A percentile compares a stretch with the other conserved stretches of the same genome.
Evolutionary conservation across 176 grass and related monocot species (phyloP).

Genomic region (Carex kokanica): DNA sequence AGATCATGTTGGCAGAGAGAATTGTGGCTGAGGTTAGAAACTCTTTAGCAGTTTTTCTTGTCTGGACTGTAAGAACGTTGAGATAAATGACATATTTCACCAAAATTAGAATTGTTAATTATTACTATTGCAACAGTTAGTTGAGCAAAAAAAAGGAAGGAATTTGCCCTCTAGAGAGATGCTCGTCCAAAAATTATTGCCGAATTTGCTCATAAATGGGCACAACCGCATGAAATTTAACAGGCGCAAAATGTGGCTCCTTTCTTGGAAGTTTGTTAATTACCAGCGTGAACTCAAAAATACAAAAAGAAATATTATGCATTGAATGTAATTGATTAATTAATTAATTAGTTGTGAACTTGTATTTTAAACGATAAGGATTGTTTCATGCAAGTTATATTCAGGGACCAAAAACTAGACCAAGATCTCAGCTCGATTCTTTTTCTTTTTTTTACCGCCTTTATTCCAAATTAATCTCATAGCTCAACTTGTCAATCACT

Average conservation of each 20-base stretch:
- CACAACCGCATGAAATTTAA: not conserved
- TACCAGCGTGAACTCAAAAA: not conserved
- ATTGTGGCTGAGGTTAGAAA: constrained; percentile 7
- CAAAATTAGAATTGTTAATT: constrained; percentile 11
- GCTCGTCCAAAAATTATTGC: not conserved
- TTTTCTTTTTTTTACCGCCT: too few species aligned
- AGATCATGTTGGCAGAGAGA: not conserved
- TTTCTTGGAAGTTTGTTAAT: not conserved
- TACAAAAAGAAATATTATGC: not conserved
- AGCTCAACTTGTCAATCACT: too few species aligned
- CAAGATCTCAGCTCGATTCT: not conserved
- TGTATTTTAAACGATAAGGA: not conserved
- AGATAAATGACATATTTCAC: not conserved
- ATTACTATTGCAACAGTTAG: not conserved
- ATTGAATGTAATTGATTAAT: not conserved
- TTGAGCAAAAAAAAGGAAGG: not conserved
- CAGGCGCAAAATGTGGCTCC: not conserved
- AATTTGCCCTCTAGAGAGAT: not conserved
- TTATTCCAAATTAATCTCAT: too few species aligned
- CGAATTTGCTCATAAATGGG: too few species aligned
- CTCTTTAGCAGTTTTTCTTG: not conserved
- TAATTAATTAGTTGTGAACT: not conserved
- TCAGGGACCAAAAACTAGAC: not conserved
- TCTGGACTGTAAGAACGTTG: not conserved
- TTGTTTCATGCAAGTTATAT: not conserved